Evolutionary conservation across 352 stramenopile genomes (phyloP).

Genomic region (Phytophthora quininea): DNA sequence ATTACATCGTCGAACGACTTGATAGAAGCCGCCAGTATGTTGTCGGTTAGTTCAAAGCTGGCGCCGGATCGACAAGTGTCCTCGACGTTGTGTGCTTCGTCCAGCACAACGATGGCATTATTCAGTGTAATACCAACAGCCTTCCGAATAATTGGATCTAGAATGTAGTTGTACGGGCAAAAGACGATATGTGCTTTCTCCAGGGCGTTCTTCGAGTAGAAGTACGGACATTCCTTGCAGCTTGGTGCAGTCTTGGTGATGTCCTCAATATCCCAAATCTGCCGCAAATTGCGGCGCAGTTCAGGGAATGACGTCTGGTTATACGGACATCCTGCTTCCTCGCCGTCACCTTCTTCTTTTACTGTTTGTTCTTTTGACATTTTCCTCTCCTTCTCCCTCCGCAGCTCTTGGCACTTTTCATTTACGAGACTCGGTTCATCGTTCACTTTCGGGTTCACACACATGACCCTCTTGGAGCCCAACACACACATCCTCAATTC

Average conservation of each 20-base stretch:
- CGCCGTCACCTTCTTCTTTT: constrained; percentile 7
- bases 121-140: constrained; percentile 68
- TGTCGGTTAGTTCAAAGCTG: constrained; percentile 68
- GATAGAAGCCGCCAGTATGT: constrained; percentile 51
- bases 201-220: constrained; percentile 58
- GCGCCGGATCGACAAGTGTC: constrained; percentile 75
- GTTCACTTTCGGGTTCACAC: constrained; percentile 76
- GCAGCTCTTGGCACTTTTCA: constrained; percentile 67
- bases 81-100: constrained; percentile 90
- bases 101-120: constrained; percentile 80
- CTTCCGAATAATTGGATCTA: constrained; percentile 74
- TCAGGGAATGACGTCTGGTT: constrained; percentile 46
- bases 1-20: constrained; percentile 69
- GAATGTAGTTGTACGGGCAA: constrained; percentile 88
- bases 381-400: constrained; percentile 25
- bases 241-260: constrained; percentile 59
- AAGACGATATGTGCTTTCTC: constrained; percentile 76
- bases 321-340: constrained; percentile 61
- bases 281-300: constrained; percentile 42
- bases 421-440: constrained; percentile 51
- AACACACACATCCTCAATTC: constrained; percentile 70
- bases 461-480: constrained; percentile 75
- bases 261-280: constrained; percentile 86
- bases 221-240: constrained; percentile 77
- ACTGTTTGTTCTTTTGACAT: constrained; percentile 7